Base-by-base conservation (phyloP, 345 rosid species). In the Eucalyptus fibrosa region DNA sequence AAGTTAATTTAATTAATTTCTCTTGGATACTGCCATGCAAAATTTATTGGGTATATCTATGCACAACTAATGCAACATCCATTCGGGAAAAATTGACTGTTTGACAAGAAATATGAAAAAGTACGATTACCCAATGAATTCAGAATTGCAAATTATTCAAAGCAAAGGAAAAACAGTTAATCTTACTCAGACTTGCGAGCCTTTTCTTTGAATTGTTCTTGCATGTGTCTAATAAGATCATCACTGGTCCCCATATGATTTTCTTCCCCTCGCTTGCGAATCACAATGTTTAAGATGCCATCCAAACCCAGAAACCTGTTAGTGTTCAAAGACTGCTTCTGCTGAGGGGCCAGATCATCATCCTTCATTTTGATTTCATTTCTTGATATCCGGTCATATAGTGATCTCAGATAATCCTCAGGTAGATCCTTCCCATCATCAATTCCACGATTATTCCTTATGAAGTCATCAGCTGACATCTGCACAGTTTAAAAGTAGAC, bases 101-200 rank as follows among this genome's bases (percentile, higher is more conserved):
- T 37, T 72, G 45, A 37, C 45, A 72, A 72, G 32, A 72, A 19
- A 19, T 3, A 19, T 65, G 45, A 37, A 72, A 37, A 37, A 9
- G 28, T 34, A 37, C 42, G 5, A 34, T 37, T 72, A 72, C 14
- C 12, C 45, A 18, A 72, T 37, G 82, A 72, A 72, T 72, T 72
- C 45, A 72, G 45, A 37, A 37, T 72, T 37, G 83, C 8, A 72
- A 72, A 72, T 72, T 37, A 72, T 10, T 72, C 26, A 40, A 37
- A 72, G 19, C 83, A 72, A 72, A 37, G 45, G 83, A 72, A 72
- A 37, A 72, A 72, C 83, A 37, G 28, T 72, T 72, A 10, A 37
- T 92, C 99, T 94, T 96, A 98, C 99, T 98, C 99, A 50, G 99
- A 96, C 93, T 96, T 97, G 87, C 97, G 99, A 92, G 99, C 99